These are phyloP conservation scores for Colletotrichum echinochloae DNA, from an alignment of 2,329 filamentous ascomycete genomes.

Conservation along the genomic window DNA sequence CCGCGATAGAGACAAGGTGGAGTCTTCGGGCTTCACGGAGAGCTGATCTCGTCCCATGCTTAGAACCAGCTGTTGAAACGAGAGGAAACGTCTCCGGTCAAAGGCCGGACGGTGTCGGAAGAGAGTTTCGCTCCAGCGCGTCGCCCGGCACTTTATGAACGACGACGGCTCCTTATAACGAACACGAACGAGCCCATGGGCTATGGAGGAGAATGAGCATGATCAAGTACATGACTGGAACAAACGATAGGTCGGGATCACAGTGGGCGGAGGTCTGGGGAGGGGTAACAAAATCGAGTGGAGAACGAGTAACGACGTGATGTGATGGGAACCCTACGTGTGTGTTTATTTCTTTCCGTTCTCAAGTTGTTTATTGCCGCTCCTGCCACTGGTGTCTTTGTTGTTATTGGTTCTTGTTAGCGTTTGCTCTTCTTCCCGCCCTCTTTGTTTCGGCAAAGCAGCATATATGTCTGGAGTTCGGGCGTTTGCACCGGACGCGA, in stretches of 20 bases:
- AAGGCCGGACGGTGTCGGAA: not conserved
- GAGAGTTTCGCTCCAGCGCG: not conserved
- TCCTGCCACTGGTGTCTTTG: not conserved
- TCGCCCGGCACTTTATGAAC: not conserved
- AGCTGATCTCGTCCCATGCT: not conserved
- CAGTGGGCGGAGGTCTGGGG: not conserved
- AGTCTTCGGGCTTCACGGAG: not conserved
- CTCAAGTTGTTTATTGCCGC: not conserved
- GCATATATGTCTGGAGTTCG: slow-evolving; percentile 7
- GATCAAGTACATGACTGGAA: slow-evolving; percentile 1
- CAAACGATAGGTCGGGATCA: not conserved
- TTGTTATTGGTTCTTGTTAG: not conserved
- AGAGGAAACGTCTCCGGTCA: not conserved
- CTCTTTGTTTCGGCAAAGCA: not conserved
- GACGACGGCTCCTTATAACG: not conserved
- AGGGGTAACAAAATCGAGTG: too few relatives aligned
- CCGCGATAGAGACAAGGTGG: not conserved
- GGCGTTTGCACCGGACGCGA: not conserved
- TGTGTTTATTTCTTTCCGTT: not conserved
- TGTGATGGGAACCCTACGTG: not conserved
- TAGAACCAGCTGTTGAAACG: not conserved
- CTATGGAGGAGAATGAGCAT: slow-evolving; percentile 1
- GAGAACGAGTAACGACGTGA: slow-evolving; percentile 6
- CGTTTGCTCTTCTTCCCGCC: not conserved
- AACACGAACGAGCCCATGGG: not conserved